Base-by-base conservation (phyloP, 2,329 filamentous ascomycete species). In the Pyrenochaeta sp. region DNA sequence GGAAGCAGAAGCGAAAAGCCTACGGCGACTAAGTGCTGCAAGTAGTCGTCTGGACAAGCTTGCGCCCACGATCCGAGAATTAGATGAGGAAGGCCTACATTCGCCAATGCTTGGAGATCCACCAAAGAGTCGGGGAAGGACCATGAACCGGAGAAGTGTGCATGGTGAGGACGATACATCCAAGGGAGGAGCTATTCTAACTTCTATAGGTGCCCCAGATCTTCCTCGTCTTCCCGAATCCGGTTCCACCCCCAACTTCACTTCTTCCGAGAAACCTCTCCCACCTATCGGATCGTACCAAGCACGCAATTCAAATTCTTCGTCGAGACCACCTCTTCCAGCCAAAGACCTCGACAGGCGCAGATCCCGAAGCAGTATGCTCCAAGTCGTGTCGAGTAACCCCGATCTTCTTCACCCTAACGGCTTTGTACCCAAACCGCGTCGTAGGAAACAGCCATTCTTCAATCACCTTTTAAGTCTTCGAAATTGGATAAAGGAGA, bases 41-140 rank as follows among this genome's bases (percentile, higher is more conserved):
- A 96, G 92, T 44, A 93, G 89, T 67, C 86, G 92, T 22, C 76
- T 96, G 6, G 90, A 94, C 65, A 84, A 88, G 28, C 81, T 95
- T 63, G 89, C 89, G 2, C 87, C 90, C 7, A 86, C 85, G 14
- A 77, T 95, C 11, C 81, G 85, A 31, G 88, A 92, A 51, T 88
- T 93, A 9, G 85, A 91, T 45, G 90, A 95, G 68, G 88, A 92
- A 64, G 84, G 84, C 24, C 53, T 69, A 3, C 77, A 78, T 11
- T 64, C 72, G 6, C 74, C 78, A 18, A 72, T 74, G 7, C 70
- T 77, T n/a, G 68, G 72, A 7, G 77, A 81, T 11, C 76, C 82
- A 20, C 82, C 89, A 1, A 83, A 85, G 58, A 84, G 86, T 53
- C 83, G 92, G 53, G 93, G 92, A 1, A 81, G 92, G 51, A 85